phyloP scores from a whole-genome alignment of 495 filamentous ascomycete genomes.

The Talaromyces nanjingensis region DNA sequence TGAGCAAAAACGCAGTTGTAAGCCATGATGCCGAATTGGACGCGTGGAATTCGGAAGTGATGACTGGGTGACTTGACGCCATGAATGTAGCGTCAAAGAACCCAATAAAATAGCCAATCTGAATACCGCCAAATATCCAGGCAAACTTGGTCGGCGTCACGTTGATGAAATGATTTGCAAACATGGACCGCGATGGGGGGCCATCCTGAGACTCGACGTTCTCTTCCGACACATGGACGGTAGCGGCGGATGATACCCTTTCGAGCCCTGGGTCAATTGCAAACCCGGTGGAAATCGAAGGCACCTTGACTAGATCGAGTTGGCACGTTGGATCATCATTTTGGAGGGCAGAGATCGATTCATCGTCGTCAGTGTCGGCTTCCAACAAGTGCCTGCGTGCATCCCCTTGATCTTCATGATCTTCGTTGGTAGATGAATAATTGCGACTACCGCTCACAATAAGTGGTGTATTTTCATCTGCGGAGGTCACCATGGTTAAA shows the following conservation, averaged over 20 bases:
- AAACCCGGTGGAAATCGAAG: slow-evolving; percentile 24
- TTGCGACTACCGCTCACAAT: slow-evolving; percentile 10
- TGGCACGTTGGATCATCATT: slow-evolving; percentile 16
- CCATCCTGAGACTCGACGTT: slow-evolving; percentile 12
- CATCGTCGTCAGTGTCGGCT: neutral
- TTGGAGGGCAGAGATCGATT: neutral
- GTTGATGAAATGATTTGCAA: slow-evolving; percentile 30
- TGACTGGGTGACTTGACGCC: slow-evolving; percentile 75
- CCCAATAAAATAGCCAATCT: slow-evolving; percentile 44
- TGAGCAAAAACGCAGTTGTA: slow-evolving; percentile 72
- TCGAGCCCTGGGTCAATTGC: slow-evolving; percentile 27
- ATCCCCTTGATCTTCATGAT: neutral
- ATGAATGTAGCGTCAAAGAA: slow-evolving; percentile 74
- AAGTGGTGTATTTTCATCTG: slow-evolving; percentile 23
- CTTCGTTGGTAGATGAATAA: neutral
- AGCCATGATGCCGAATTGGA: slow-evolving; percentile 76
- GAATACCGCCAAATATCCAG: slow-evolving; percentile 44
- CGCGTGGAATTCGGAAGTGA: slow-evolving; percentile 69
- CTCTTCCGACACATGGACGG: slow-evolving; percentile 12
- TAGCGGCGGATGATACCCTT: slow-evolving; percentile 14
- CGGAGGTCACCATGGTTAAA: neutral
- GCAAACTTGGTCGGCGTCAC: slow-evolving; percentile 43
- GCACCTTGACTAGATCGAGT: slow-evolving; percentile 20
- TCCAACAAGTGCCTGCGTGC: neutral
- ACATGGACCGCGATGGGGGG: slow-evolving; percentile 18